These are phyloP conservation scores for Zizania palustris DNA, from an alignment of 202 grass and related monocot genomes.

Conservation along the genomic window DNA sequence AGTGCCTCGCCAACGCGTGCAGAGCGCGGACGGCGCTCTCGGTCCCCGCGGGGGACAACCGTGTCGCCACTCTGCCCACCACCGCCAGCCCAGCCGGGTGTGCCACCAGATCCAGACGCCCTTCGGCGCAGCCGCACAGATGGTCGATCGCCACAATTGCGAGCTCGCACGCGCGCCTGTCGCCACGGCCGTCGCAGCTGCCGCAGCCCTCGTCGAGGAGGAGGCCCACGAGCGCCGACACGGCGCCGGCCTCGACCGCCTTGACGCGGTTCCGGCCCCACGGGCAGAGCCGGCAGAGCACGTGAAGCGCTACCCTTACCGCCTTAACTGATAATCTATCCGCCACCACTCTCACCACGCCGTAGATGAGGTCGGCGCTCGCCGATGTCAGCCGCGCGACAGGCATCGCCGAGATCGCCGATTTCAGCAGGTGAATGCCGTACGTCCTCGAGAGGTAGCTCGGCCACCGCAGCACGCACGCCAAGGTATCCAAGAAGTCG, in stretches of 20 bases:
- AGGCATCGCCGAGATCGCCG: conserved; percentile 39
- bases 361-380: conserved; percentile 48
- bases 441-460: conserved; percentile 61
- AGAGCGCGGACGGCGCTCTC: conserved; percentile 64
- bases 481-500: conserved; percentile 46
- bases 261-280: conserved; percentile 78
- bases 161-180: conserved; percentile 50
- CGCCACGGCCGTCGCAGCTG: not conserved
- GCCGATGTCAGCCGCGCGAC: conserved; percentile 46
- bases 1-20: conserved; percentile 55
- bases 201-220: conserved; percentile 52
- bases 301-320: conserved; percentile 66
- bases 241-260: conserved; percentile 65
- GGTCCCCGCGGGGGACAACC: conserved; percentile 48
- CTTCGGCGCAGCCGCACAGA: conserved; percentile 66
- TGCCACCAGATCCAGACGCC: conserved; percentile 57
- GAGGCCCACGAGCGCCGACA: conserved; percentile 52
- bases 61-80: conserved; percentile 44
- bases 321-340: conserved; percentile 54
- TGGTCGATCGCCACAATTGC: conserved; percentile 54
- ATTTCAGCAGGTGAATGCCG: conserved; percentile 58
- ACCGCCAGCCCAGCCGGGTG: conserved; percentile 77
- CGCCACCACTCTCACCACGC: conserved; percentile 41
- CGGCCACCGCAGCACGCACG: conserved; percentile 50
- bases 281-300: conserved; percentile 53